A percentile compares a stretch with the other conserved stretches of the same genome.
phyloP scores from a whole-genome alignment of 208 protist genomes.

The Leishmania guyanensis region DNA sequence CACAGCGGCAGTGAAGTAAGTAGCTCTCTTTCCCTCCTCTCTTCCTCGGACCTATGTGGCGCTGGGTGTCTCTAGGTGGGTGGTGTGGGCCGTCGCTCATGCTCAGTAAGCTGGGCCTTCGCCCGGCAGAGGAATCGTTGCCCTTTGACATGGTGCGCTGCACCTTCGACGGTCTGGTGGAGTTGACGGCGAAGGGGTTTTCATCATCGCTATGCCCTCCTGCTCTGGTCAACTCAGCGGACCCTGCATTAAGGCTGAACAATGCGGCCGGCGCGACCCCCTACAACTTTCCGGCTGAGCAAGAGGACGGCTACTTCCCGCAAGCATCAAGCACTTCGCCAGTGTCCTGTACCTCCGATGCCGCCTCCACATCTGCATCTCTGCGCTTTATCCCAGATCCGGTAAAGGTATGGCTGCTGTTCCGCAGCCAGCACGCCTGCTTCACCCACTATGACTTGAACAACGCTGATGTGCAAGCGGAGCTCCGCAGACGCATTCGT shows the following conservation, averaged over 20 bases:
- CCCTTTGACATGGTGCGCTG: conserved; percentile 87
- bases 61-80: conserved; percentile 81
- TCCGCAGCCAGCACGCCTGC: conserved; percentile 78
- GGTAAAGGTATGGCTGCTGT: conserved; percentile 73
- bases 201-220: conserved; percentile 7
- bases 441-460: conserved; percentile 89
- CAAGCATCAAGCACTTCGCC: background rate
- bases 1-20: background rate
- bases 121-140: conserved; percentile 38
- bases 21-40: background rate
- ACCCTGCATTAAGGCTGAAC: background rate
- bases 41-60: conserved; percentile 46
- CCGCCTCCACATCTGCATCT: background rate
- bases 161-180: conserved; percentile 79
- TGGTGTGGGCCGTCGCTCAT: conserved; percentile 85
- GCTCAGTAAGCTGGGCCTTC: conserved; percentile 73
- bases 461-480: conserved; percentile 39
- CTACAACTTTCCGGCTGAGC: conserved; percentile 8
- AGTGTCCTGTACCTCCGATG: background rate
- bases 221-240: background rate
- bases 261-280: background rate
- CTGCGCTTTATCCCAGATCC: conserved; percentile 55
- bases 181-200: conserved; percentile 61
- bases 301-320: conserved; percentile 29
- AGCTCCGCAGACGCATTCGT: conserved; percentile 54